Conservation (phyloP, 805 yeast species). For the Pichia exigua region DNA sequence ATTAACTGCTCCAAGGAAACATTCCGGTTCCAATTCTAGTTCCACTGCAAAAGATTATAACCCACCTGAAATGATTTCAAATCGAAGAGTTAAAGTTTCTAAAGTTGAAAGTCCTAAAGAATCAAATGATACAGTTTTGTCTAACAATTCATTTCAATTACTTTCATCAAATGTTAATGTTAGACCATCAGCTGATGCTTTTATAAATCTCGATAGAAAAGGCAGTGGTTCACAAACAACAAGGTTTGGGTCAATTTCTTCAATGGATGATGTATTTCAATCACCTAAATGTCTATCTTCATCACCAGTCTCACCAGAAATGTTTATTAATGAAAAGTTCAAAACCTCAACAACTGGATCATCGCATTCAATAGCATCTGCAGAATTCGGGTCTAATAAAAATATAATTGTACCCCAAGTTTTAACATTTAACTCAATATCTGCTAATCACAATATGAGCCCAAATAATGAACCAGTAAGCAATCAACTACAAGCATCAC, state of each 20-base stretch:
- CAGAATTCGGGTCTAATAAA: background rate
- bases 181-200: slow-evolving; percentile 6
- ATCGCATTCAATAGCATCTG: background rate
- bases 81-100: slow-evolving; percentile 31
- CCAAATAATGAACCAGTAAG: background rate
- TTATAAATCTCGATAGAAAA: slow-evolving; percentile 5
- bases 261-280: background rate
- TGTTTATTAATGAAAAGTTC: slow-evolving; percentile 21
- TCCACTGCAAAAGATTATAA: slow-evolving; percentile 14
- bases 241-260: slow-evolving; percentile 5
- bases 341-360: slow-evolving; percentile 4
- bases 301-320: slow-evolving; percentile 18
- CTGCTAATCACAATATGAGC: background rate
- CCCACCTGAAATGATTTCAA: slow-evolving; percentile 65
- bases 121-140: background rate
- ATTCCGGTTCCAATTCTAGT: background rate
- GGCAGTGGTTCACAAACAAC: slow-evolving; percentile 6
- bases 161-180: background rate
- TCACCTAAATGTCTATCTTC: background rate
- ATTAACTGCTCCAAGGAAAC: background rate
- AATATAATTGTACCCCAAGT: background rate
- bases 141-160: background rate
- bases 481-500: background rate
- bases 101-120: background rate
- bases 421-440: background rate